Conservation (phyloP, 2,329 filamentous ascomycete genomes). For the Curvularia hawaiiensis region DNA sequence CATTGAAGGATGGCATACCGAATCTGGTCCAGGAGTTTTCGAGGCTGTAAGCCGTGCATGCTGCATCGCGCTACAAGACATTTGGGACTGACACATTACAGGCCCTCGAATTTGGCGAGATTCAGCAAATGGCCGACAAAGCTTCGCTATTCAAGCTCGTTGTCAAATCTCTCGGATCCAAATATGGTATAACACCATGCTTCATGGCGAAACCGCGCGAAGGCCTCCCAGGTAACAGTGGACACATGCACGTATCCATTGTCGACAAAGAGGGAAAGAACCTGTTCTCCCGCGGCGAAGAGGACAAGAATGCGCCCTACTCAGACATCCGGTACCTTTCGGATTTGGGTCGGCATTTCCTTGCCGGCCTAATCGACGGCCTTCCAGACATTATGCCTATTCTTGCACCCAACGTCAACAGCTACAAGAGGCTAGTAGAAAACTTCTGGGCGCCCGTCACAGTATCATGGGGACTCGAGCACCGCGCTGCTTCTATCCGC, state of each 20-base stretch:
- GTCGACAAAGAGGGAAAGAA: conserved; percentile 83
- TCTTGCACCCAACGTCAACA: conserved; percentile 93
- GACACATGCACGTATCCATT: conserved; percentile 93
- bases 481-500: conserved; percentile 88
- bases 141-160: conserved; percentile 93
- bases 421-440: conserved; percentile 96
- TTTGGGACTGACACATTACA: conserved; percentile 52
- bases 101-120: conserved; percentile 87
- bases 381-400: conserved; percentile 96
- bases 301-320: conserved; percentile 67
- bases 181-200: conserved; percentile 90
- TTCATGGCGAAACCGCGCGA: conserved; percentile 98
- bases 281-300: conserved; percentile 74
- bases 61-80: not conserved
- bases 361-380: conserved; percentile 86
- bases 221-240: conserved; percentile 90
- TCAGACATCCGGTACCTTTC: conserved; percentile 75
- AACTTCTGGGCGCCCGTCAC: conserved; percentile 99
- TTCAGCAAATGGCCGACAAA: conserved; percentile 87
- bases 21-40: conserved; percentile 91
- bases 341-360: conserved; percentile 88
- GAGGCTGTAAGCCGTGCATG: conserved; percentile 68
- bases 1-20: conserved; percentile 95
- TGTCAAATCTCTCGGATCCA: conserved; percentile 85
- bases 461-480: conserved; percentile 95